Evolutionary conservation across 257 asterid species (phyloP).

Genomic region (Thymus mandschuricus): DNA sequence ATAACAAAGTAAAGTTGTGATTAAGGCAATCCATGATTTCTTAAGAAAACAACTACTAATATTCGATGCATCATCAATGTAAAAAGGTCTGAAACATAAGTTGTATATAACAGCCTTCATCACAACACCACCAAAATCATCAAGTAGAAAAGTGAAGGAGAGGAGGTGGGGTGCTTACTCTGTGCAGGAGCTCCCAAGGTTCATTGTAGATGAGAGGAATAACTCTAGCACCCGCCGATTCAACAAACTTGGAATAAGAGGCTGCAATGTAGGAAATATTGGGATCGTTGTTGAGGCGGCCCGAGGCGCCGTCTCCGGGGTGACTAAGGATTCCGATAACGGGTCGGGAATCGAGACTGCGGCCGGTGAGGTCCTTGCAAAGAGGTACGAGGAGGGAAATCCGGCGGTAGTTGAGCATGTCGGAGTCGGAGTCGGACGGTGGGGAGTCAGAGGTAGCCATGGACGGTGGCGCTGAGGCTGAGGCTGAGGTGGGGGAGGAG

Average conservation of each 20-base stretch:
- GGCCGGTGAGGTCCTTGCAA: slow-evolving; percentile 36
- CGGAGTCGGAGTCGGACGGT: neutral
- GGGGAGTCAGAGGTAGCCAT: slow-evolving; percentile 29
- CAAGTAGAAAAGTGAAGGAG: slow-evolving; percentile 1
- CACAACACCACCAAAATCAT: neutral
- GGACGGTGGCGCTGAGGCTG: slow-evolving; percentile 6
- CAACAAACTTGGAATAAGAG: slow-evolving; percentile 82
- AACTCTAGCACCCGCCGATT: slow-evolving; percentile 84
- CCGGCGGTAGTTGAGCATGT: slow-evolving; percentile 26
- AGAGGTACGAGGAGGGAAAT: slow-evolving; percentile 31
- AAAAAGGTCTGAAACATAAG: slow-evolving; percentile 9
- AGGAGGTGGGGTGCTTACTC: slow-evolving; percentile 43
- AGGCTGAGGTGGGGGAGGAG: slow-evolving; percentile 3
- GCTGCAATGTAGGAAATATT: slow-evolving; percentile 73
- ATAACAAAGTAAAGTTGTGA: slow-evolving; percentile 22
- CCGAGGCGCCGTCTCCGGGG: slow-evolving; percentile 87
- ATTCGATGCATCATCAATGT: slow-evolving; percentile 16
- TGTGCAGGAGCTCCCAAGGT: slow-evolving; percentile 49
- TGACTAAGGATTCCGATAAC: slow-evolving; percentile 84
- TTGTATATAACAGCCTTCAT: neutral
- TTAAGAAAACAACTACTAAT: slow-evolving; percentile 7
- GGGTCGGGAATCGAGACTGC: slow-evolving; percentile 72
- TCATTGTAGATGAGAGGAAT: slow-evolving; percentile 78
- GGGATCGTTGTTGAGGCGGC: slow-evolving; percentile 54
- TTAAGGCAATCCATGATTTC: slow-evolving; percentile 15